These are phyloP conservation scores for Phytophthora fragariaefolia DNA, from an alignment of 352 stramenopile species.

Conservation along the genomic window DNA sequence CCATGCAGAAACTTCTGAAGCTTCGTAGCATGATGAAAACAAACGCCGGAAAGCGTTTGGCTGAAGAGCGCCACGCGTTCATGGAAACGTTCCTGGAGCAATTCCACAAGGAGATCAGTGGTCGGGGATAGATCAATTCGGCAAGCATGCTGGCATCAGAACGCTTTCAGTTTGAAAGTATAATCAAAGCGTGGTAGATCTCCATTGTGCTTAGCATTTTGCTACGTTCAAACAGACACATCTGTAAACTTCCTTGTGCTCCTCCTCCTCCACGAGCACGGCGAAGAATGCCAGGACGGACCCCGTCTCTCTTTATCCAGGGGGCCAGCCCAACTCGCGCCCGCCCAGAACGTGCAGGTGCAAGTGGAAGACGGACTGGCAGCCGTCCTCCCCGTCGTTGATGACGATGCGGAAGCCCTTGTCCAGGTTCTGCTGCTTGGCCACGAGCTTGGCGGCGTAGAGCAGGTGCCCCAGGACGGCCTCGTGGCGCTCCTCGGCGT, in stretches of 20 bases:
- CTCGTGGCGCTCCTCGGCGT: constrained; percentile 94
- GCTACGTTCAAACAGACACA: constrained; percentile 3
- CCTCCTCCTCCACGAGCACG: not conserved
- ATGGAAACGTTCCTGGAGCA: constrained; percentile 88
- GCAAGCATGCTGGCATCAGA: not conserved
- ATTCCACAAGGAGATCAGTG: constrained; percentile 82
- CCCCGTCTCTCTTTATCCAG: constrained; percentile 64
- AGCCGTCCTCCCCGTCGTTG: constrained; percentile 97
- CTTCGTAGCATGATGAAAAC: constrained; percentile 91
- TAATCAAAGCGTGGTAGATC: not conserved
- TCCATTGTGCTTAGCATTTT: constrained; percentile 6
- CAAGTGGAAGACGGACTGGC: constrained; percentile 90
- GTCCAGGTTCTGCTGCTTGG: constrained; percentile 91
- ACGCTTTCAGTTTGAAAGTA: not conserved
- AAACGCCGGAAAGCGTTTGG: constrained; percentile 67
- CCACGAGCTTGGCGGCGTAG: constrained; percentile 93
- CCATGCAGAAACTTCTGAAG: constrained; percentile 89
- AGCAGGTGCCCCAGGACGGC: constrained; percentile 94
- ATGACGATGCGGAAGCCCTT: constrained; percentile 97
- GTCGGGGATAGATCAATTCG: constrained; percentile 31
- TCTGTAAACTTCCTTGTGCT: not conserved
- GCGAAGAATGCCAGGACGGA: not conserved
- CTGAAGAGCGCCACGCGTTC: constrained; percentile 83
- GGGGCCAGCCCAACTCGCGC: constrained; percentile 93
- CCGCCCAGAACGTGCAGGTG: constrained; percentile 96